Evolutionary conservation across 2,329 filamentous ascomycete species (phyloP).

Genomic region (Exophiala sp.): DNA sequence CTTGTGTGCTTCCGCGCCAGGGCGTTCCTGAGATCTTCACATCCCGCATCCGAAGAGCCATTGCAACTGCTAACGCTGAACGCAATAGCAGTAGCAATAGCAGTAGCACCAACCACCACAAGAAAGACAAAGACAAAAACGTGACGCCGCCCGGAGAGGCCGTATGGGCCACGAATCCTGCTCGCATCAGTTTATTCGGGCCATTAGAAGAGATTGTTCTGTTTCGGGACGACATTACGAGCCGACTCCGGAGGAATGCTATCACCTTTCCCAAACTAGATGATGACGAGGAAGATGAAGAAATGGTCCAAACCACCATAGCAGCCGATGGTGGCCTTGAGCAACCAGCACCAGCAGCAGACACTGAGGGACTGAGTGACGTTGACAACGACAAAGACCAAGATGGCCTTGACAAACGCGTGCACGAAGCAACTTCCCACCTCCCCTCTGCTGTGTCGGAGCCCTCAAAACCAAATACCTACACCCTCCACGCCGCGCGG

Average conservation of each 20-base stretch:
- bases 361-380: constrained; percentile 33
- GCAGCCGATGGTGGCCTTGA: background rate
- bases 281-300: constrained; percentile 35
- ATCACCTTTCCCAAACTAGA: constrained; percentile 57
- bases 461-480: constrained; percentile 7
- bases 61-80: constrained; percentile 71
- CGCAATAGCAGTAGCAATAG: too few relatives aligned
- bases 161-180: constrained; percentile 84
- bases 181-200: constrained; percentile 76
- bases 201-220: constrained; percentile 81
- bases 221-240: constrained; percentile 79
- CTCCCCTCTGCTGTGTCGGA: constrained; percentile 10
- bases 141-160: constrained; percentile 56
- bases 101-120: constrained; percentile 46
- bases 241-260: constrained; percentile 68
- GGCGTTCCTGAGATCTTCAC: constrained; percentile 84
- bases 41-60: constrained; percentile 71
- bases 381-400: constrained; percentile 18
- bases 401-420: constrained; percentile 10
- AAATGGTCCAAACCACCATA: constrained; percentile 28
- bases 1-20: constrained; percentile 43
- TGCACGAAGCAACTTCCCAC: constrained; percentile 28
- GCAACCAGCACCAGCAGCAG: constrained; percentile 29
- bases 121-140: constrained; percentile 18
- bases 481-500: constrained; percentile 49